Evolutionary conservation across 495 filamentous ascomycete genomes (phyloP), one percentile per base, ranked within the genome.

Genomic region (Aspergillus ellipticus): DNA sequence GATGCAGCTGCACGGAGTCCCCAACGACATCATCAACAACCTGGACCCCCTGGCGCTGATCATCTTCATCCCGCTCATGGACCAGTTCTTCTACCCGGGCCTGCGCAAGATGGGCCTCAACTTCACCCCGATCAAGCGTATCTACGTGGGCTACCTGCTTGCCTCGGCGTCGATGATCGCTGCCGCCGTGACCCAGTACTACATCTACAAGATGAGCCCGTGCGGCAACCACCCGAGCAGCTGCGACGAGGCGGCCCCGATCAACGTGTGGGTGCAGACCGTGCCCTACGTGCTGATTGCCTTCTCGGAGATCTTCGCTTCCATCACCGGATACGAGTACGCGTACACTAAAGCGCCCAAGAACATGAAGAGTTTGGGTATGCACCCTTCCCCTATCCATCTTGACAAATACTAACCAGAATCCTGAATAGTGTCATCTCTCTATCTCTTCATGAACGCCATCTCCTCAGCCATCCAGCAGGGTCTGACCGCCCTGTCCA

Each of bases 21-120:
- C 80, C 29, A 92, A 92, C 72, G 88, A 91, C 51, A 78, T 89
- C 42, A 80, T 90, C 61, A 68, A 68, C 61, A 90, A 89, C 72
- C 79, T 91, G 62, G 84, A 91, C 67, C 81, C 88, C 4, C 71
- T 92, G 22, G 71, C 82, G 10, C 79, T 90, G 61, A 84, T 90
- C 64, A 76, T 86, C 61, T 79, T 85, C 64, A 83, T 89, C 45
- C 89, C 89, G 1, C 66, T 90, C 55, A 77, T 86, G 59, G 85
- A 89, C 61, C 74, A 79, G 43, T 51, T 85, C 54, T 33, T 91
- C 55, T 90, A 89, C 66, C 88, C 88, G 0, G 55, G 68, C 10
- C 73, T 90, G 19, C 82, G 84, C 4, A 81, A 72, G 51, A 28
- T 74, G 4, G 77, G 78, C 42, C 78, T 89, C 63, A 73, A 76